Base-by-base conservation (phyloP, 768 basidiomycete genomes). In the Guyanaporus albipodus region DNA sequence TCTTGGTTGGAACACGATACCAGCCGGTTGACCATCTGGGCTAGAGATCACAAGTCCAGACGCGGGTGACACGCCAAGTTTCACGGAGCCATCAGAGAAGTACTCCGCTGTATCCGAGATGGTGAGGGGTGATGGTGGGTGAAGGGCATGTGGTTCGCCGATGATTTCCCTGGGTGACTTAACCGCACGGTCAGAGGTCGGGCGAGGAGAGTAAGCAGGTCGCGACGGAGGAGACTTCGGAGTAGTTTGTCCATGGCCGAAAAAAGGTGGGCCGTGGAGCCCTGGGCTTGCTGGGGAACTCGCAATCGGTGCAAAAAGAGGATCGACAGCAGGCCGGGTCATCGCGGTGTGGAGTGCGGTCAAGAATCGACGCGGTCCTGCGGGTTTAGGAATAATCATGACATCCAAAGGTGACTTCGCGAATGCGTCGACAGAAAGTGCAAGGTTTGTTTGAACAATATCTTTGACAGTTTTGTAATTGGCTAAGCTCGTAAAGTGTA, bases 311-410 rank as follows among this genome's bases (percentile, higher is more conserved):
- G 79, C 68, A 60, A 98, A 96, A 64, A 85, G 87, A 0, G 94
- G 89, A 61, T 99, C 95, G 24, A 99, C 81, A 10, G 80, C 61
- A 0, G 96, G 94, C 54, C 84, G 88, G 8, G 80, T 87, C 39
- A 90, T 76, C 2, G 93, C 93, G 4, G 91, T 97, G 62, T 95
- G 87, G 15, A 99, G 72, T 21, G 93, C 87, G 18, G 93, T 94
- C 55, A 99, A 72, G 56, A 97, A 85, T 8, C 95, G 82, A 31
- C 95, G 82, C 7, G 96, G 96, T 5, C 96, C 95, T 15, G 89
- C 94, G 9, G 95, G 95, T 68, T 98, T 99, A 18, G 94, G 95
- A 31, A 98, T 85, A 55, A 99, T 91, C 78, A 98, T 89, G 23
- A 99, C 81, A 57, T 99, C 96, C 1, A 96, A 85, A 10, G 87